These are phyloP conservation scores for Coniferiporia weirii DNA, from an alignment of 1,284 basidiomycete species.

Conservation along the genomic window DNA sequence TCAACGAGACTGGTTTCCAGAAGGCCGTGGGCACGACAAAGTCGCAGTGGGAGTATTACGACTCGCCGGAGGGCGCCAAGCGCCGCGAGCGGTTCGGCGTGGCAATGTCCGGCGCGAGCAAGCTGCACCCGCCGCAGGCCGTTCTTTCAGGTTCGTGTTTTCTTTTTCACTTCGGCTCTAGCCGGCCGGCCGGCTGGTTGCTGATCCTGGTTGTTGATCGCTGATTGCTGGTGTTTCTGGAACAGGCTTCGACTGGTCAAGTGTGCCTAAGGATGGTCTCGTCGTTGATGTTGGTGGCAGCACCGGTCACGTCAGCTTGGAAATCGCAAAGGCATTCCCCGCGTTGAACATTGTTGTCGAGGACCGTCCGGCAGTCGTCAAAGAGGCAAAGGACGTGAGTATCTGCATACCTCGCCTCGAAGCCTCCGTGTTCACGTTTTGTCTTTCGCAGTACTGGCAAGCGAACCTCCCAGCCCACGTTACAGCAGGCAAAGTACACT, in stretches of 20 bases:
- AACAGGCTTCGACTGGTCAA: constrained; percentile 17
- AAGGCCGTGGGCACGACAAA: constrained; percentile 25
- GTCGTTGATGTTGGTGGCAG: constrained; percentile 24
- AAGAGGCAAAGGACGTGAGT: neutral
- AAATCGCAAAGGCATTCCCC: constrained; percentile 15
- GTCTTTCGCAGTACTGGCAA: constrained; percentile 5
- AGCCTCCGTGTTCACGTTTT: neutral
- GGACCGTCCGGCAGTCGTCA: constrained; percentile 14
- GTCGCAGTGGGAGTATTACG: constrained; percentile 29
- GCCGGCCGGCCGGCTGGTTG: neutral
- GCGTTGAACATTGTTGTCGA: constrained; percentile 20
- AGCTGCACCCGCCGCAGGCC: constrained; percentile 22
- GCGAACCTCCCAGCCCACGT: neutral
- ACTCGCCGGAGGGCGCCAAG: constrained; percentile 25
- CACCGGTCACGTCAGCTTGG: constrained; percentile 17
- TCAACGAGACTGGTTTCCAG: constrained; percentile 28
- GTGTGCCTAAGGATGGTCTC: constrained; percentile 5
- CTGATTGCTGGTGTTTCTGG: too few species aligned
- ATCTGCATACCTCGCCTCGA: too few species aligned
- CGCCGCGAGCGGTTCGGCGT: constrained; percentile 29
- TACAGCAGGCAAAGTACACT: neutral
- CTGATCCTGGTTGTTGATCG: too few species aligned
- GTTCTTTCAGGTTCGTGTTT: neutral
- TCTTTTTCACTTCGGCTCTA: neutral
- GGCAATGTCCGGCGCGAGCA: constrained; percentile 30